These are phyloP conservation scores for Plantago lanceolata DNA, from an alignment of 305 asterid genomes.

Conservation along the genomic window DNA sequence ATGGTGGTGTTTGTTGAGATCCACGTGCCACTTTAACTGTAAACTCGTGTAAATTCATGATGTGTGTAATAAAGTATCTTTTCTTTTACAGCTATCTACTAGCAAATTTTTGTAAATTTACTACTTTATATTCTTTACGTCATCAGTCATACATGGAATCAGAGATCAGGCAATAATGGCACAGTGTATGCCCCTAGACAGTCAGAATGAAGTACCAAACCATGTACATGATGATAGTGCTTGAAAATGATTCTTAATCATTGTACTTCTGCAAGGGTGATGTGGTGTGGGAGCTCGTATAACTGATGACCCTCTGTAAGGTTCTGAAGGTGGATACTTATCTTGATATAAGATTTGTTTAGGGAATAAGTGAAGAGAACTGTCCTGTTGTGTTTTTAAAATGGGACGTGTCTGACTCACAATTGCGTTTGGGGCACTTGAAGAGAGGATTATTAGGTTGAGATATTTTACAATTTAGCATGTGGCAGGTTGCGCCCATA, in stretches of 20 bases:
- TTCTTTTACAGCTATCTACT: neutral
- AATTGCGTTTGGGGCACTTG: conserved; percentile 25
- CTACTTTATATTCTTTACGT: conserved; percentile 7
- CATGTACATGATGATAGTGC: conserved; percentile 59
- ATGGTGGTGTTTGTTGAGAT: neutral
- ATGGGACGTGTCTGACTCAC: conserved; percentile 20
- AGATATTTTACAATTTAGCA: conserved; percentile 33
- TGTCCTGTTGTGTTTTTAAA: conserved; percentile 9
- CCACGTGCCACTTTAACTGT: neutral
- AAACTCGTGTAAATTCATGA: neutral
- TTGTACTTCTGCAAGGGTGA: conserved; percentile 29
- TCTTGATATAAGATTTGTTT: neutral
- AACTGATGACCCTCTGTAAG: neutral
- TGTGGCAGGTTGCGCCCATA: conserved; percentile 29
- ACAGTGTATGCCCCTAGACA: conserved; percentile 92
- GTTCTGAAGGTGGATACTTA: neutral
- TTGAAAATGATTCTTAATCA: conserved; percentile 34
- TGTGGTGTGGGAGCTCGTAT: neutral
- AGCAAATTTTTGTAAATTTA: conserved; percentile 4
- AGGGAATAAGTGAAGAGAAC: conserved; percentile 11
- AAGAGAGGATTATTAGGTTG: conserved; percentile 26
- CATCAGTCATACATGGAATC: conserved; percentile 90
- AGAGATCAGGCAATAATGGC: conserved; percentile 96
- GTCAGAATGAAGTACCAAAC: conserved; percentile 67
- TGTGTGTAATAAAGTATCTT: neutral